A percentile compares a stretch with the other conserved stretches of the same genome.
Conservation (phyloP, 768 basidiomycete genomes). For the Amanita fuliginea region DNA sequence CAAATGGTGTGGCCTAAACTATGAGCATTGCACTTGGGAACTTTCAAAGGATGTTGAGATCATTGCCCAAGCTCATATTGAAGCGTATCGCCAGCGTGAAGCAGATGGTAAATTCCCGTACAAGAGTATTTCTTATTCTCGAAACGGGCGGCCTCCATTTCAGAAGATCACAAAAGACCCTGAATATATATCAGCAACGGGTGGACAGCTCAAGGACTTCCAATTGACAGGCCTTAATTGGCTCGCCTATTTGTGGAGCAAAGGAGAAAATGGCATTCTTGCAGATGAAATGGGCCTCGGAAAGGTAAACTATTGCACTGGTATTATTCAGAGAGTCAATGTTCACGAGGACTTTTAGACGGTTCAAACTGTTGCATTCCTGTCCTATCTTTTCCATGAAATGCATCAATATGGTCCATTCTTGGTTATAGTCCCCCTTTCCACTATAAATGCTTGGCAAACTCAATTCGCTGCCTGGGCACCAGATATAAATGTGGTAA, state of each 20-base stretch:
- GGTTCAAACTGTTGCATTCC: slow-evolving; percentile 91
- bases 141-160: slow-evolving; percentile 65
- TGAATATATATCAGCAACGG: slow-evolving; percentile 65
- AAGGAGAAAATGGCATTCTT: slow-evolving; percentile 92
- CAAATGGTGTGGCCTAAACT: slow-evolving; percentile 94
- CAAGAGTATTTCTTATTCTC: slow-evolving; percentile 63
- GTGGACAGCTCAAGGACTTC: slow-evolving; percentile 92
- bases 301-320: slow-evolving; percentile 40
- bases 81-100: slow-evolving; percentile 68
- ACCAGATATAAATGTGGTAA: slow-evolving; percentile 93
- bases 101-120: slow-evolving; percentile 74
- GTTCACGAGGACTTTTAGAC: slow-evolving; percentile 37
- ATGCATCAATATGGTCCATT: slow-evolving; percentile 93
- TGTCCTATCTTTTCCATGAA: slow-evolving; percentile 91
- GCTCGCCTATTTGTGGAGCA: slow-evolving; percentile 94
- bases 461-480: slow-evolving; percentile 91
- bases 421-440: slow-evolving; percentile 94
- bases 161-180: slow-evolving; percentile 82
- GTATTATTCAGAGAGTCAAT: slow-evolving; percentile 3
- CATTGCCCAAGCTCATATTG: slow-evolving; percentile 70
- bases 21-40: slow-evolving; percentile 97
- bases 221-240: slow-evolving; percentile 97
- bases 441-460: slow-evolving; percentile 98
- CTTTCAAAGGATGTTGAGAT: slow-evolving; percentile 65
- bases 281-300: slow-evolving; percentile 99